A percentile compares a stretch with the other conserved stretches of the same genome.
Evolutionary conservation across 495 filamentous ascomycete species (phyloP).

Genomic region (Neurospora africana): DNA sequence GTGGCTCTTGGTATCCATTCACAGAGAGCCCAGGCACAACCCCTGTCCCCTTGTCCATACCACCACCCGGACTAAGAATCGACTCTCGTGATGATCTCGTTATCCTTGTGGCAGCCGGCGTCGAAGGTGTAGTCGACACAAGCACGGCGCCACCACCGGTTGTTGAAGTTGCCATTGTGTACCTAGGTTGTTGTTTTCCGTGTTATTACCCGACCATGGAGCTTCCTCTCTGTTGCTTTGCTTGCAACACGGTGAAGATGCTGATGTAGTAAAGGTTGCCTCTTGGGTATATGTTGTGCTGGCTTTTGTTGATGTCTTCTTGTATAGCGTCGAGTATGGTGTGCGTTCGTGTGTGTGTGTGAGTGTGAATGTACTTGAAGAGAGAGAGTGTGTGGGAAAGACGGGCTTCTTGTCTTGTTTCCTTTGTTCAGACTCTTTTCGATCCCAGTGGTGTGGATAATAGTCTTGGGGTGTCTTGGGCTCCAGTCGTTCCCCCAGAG

Average conservation of each 20-base stretch:
- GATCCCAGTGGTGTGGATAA: neutral
- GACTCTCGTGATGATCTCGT: neutral
- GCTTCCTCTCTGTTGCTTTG: neutral
- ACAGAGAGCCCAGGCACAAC: neutral
- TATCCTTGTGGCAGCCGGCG: neutral
- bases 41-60: slow-evolving; percentile 13
- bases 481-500: neutral
- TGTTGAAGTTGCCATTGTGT: slow-evolving; percentile 17
- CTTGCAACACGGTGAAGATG: neutral
- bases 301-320: neutral
- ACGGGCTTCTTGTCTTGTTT: neutral
- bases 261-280: neutral
- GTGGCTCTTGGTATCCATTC: slow-evolving; percentile 8
- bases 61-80: slow-evolving; percentile 4
- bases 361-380: neutral
- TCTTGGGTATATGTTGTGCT: neutral
- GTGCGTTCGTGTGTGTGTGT: neutral
- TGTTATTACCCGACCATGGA: slow-evolving; percentile 17
- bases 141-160: slow-evolving; percentile 14
- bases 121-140: slow-evolving; percentile 14
- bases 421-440: neutral
- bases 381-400: neutral
- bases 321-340: neutral
- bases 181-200: neutral
- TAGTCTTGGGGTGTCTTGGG: neutral